A percentile compares a stretch with the other conserved stretches of the same genome.
These are phyloP conservation scores for Clarireedia homoeocarpa DNA, from an alignment of 2,329 filamentous ascomycete genomes.

Conservation along the genomic window DNA sequence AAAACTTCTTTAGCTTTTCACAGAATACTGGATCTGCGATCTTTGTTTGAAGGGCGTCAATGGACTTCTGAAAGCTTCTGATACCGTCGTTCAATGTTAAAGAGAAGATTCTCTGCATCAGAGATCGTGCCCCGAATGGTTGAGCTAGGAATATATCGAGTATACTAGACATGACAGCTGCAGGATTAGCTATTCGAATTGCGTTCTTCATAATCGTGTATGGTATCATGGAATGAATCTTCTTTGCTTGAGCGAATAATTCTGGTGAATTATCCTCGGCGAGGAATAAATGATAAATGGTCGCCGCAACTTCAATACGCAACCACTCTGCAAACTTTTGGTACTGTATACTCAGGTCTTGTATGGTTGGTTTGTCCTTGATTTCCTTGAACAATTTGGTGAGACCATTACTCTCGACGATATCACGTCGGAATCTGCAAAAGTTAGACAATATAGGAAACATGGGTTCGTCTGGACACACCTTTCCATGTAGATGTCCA, in stretches of 20 bases:
- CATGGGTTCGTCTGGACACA: conserved; percentile 35
- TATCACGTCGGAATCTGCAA: conserved; percentile 56
- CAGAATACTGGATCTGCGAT: conserved; percentile 76
- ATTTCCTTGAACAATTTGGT: conserved; percentile 92
- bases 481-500: conserved; percentile 98
- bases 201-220: conserved; percentile 94
- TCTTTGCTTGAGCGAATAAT: conserved; percentile 85
- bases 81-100: conserved; percentile 89
- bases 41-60: conserved; percentile 68
- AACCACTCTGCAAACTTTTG: conserved; percentile 98
- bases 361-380: conserved; percentile 78
- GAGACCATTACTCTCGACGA: conserved; percentile 69
- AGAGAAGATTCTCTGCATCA: conserved; percentile 91
- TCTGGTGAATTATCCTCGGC: conserved; percentile 98
- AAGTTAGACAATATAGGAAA: conserved; percentile 10
- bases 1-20: conserved; percentile 74
- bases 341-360: conserved; percentile 87
- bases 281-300: conserved; percentile 92
- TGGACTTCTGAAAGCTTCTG: conserved; percentile 73
- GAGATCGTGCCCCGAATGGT: conserved; percentile 80
- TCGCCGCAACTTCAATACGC: conserved; percentile 92
- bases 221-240: conserved; percentile 89
- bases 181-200: conserved; percentile 91
- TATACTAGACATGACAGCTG: conserved; percentile 92
- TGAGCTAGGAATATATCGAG: conserved; percentile 94